Conservation (phyloP, 768 basidiomycete genomes). For the Lenzites betulinus region DNA sequence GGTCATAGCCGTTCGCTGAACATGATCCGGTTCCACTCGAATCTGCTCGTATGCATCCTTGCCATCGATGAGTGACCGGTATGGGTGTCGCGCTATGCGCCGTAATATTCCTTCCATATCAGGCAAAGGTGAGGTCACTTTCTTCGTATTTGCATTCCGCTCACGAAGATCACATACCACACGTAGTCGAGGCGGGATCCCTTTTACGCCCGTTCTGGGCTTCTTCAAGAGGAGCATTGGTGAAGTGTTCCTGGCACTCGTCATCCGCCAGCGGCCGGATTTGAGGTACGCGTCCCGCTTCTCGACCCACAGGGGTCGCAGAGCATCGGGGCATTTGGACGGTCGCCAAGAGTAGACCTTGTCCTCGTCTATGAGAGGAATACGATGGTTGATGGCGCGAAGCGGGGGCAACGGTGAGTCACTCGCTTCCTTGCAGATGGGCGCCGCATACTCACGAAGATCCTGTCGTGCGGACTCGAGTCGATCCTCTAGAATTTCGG, state of each 20-base stretch:
- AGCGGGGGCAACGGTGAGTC: constrained; percentile 29
- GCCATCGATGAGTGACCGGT: constrained; percentile 27
- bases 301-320: constrained; percentile 27
- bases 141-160: constrained; percentile 28
- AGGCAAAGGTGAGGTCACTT: constrained; percentile 29
- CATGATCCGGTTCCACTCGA: constrained; percentile 24
- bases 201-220: constrained; percentile 7
- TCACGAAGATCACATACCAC: constrained; percentile 17
- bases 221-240: constrained; percentile 40
- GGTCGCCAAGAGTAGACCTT: constrained; percentile 38
- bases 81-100: constrained; percentile 13
- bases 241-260: constrained; percentile 28
- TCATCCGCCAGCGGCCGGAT: constrained; percentile 35
- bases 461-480: background rate
- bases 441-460: constrained; percentile 18
- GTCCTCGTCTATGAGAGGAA: constrained; percentile 36
- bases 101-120: constrained; percentile 30
- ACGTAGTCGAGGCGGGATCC: constrained; percentile 6
- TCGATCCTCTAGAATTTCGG: background rate
- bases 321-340: constrained; percentile 38
- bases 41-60: constrained; percentile 36
- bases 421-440: constrained; percentile 9
- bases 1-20: constrained; percentile 25
- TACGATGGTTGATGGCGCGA: constrained; percentile 38
- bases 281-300: constrained; percentile 35